A percentile compares a stretch with the other conserved stretches of the same genome.
phyloP scores from a whole-genome alignment of 2,329 filamentous ascomycete genomes.

The Fusarium miscanthi region DNA sequence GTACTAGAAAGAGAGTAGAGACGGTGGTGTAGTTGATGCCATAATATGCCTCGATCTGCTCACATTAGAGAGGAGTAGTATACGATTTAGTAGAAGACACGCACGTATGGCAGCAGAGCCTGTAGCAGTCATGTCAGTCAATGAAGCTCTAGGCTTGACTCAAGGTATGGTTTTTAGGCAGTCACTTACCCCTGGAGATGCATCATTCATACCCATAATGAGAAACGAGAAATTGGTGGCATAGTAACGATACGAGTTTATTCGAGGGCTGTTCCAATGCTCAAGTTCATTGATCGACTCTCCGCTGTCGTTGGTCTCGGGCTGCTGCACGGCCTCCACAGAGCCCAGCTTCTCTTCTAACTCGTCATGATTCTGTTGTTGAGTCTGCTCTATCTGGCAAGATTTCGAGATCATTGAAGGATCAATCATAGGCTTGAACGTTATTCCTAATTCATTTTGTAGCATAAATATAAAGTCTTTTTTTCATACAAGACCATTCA shows the following conservation, averaged over 20 bases:
- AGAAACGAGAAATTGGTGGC: constrained; percentile 71
- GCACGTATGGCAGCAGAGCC: constrained; percentile 61
- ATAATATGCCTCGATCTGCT: constrained; percentile 63
- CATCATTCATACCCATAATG: constrained; percentile 77
- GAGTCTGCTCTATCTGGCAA: neutral
- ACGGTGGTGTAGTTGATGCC: constrained; percentile 69
- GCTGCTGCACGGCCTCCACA: constrained; percentile 9
- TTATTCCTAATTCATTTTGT: neutral
- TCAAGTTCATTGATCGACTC: constrained; percentile 50
- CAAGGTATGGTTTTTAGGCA: too few species aligned
- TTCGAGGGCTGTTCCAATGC: constrained; percentile 71
- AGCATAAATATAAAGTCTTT: neutral
- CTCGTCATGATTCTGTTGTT: constrained; percentile 12
- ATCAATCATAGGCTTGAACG: neutral
- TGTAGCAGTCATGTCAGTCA: constrained; percentile 45
- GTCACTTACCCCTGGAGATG: constrained; percentile 68
- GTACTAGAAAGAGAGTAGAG: constrained; percentile 74
- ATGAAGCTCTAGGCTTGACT: neutral
- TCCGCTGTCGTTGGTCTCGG: neutral
- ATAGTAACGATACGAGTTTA: constrained; percentile 68
- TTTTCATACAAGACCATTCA: neutral
- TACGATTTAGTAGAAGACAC: constrained; percentile 26
- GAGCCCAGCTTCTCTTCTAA: constrained; percentile 8
- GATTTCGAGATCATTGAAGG: neutral
- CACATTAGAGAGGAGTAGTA: neutral